These are phyloP conservation scores for Penicilliopsis zonata DNA, from an alignment of 495 filamentous ascomycete genomes.

Conservation along the genomic window DNA sequence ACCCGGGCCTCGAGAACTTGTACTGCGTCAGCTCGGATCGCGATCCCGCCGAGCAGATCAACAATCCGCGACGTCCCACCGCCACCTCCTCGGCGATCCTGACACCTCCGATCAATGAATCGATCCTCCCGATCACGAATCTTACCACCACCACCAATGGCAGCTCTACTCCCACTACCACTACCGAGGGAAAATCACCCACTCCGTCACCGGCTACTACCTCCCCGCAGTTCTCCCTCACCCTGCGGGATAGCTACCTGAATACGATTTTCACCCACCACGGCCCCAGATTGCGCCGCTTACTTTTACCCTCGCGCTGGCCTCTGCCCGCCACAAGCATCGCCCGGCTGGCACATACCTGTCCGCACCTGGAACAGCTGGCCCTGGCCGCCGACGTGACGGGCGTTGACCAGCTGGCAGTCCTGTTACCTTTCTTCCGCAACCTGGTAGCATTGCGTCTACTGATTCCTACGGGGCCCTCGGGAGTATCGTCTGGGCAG, in stretches of 20 bases:
- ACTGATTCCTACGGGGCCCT: constrained; percentile 21
- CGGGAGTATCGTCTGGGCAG: constrained; percentile 1
- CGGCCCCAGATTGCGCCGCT: constrained; percentile 38
- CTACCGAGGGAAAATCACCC: constrained; percentile 6
- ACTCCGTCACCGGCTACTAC: constrained; percentile 12
- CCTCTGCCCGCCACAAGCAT: constrained; percentile 35
- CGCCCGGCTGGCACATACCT: constrained; percentile 36
- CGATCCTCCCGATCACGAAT: constrained; percentile 6
- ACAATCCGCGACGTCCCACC: constrained; percentile 13
- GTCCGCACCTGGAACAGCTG: constrained; percentile 49
- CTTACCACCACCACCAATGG: not conserved
- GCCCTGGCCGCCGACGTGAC: constrained; percentile 32
- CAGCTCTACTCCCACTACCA: no score
- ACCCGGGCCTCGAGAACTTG: constrained; percentile 29
- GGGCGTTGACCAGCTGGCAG: constrained; percentile 28
- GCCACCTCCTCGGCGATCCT: constrained; percentile 9
- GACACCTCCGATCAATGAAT: constrained; percentile 13
- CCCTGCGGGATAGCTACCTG: constrained; percentile 32
- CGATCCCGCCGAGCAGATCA: constrained; percentile 17
- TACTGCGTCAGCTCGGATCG: constrained; percentile 32
- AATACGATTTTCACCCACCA: constrained; percentile 34
- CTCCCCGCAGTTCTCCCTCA: constrained; percentile 17
- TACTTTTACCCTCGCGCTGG: constrained; percentile 47
- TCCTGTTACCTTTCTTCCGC: constrained; percentile 36
- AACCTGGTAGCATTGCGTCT: constrained; percentile 32